phyloP scores from a whole-genome alignment of 768 basidiomycete species.

The Flagelloscypha sp. region DNA sequence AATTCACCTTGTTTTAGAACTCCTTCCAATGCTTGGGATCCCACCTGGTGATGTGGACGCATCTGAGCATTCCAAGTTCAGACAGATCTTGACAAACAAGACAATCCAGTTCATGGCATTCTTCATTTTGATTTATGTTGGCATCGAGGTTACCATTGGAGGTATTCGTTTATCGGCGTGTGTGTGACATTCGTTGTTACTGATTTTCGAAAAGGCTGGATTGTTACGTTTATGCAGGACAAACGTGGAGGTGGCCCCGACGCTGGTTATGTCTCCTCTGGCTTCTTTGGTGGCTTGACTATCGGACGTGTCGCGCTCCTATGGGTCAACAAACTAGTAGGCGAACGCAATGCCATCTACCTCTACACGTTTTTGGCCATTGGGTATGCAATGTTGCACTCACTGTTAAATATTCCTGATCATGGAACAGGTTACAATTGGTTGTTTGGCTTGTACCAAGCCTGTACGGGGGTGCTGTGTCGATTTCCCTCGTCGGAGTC shows the following conservation, averaged over 20 bases:
- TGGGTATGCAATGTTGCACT: too few species aligned
- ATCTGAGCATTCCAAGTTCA: conserved; percentile 10
- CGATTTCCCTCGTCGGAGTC: conserved; percentile 15
- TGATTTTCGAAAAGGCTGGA: conserved; percentile 27
- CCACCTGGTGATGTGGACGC: conserved; percentile 1
- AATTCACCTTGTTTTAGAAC: too few species aligned
- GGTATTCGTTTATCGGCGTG: conserved; percentile 14
- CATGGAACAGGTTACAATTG: conserved; percentile 40
- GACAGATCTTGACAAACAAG: conserved; percentile 25
- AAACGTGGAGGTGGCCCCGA: conserved; percentile 27
- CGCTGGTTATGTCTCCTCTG: conserved; percentile 35
- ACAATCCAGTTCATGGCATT: conserved; percentile 30
- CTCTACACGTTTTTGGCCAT: conserved; percentile 22
- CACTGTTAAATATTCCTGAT: too few species aligned
- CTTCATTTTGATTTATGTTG: conserved; percentile 35
- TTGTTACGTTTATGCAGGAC: conserved; percentile 34
- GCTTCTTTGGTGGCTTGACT: conserved; percentile 30
- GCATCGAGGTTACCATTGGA: conserved; percentile 34
- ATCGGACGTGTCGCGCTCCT: conserved; percentile 19
- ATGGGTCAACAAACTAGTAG: conserved; percentile 19
- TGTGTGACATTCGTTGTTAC: not conserved
- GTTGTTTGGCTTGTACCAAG: conserved; percentile 64
- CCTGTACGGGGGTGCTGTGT: conserved; percentile 51
- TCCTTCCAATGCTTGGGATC: too few species aligned
- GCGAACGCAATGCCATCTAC: conserved; percentile 22